Evolutionary conservation across 768 basidiomycete genomes (phyloP), one percentile per base, ranked within the genome.

Genomic region (Tulasnella sp.): DNA sequence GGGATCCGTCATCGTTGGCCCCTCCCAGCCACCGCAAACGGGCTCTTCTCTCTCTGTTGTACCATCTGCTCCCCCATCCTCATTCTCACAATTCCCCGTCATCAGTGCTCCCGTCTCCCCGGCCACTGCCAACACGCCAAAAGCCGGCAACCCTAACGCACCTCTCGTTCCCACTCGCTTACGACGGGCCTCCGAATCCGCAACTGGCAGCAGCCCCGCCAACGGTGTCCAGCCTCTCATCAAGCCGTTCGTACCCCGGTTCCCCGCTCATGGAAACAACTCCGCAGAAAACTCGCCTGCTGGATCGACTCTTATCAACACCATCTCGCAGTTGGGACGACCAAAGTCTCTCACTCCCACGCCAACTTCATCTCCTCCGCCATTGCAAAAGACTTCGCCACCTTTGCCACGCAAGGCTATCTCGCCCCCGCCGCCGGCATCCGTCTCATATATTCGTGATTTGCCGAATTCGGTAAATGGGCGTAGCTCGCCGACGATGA

Each of bases 311-410:
- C 78, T 79, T 46, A 79, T 58, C 78, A 72, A 79, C 46, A 40
- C 42, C 78, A 79, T 62, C 71, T 36, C n/a, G 38, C 4, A 19
- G 31, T 42, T 74, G 73, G 48, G 74, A 74, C 40, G 42, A 74
- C 74, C 74, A 16, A 44, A 42, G 10, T 74, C 74, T 44, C 42
- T 42, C 46, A 42, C 40, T 74, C 74, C 74, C 40, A 74, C 74
- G 34, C 40, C 74, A 38, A 36, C 80, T 79, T 56, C 68, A 81
- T 39, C 81, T 80, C 12, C 71, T 68, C 48, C 21, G 73, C 79
- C 42, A 72, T 38, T 14, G 10, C 82, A 82, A 16, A 85, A 84
- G 62, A 83, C 84, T 12, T 79, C 84, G 5, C 83, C 83, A 12
- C 83, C 79, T 14, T 81, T 84, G 36, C 79, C 82, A 3, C 52